These are phyloP conservation scores for Forsythia viridissima DNA, from an alignment of 257 asterid genomes.

Conservation along the genomic window DNA sequence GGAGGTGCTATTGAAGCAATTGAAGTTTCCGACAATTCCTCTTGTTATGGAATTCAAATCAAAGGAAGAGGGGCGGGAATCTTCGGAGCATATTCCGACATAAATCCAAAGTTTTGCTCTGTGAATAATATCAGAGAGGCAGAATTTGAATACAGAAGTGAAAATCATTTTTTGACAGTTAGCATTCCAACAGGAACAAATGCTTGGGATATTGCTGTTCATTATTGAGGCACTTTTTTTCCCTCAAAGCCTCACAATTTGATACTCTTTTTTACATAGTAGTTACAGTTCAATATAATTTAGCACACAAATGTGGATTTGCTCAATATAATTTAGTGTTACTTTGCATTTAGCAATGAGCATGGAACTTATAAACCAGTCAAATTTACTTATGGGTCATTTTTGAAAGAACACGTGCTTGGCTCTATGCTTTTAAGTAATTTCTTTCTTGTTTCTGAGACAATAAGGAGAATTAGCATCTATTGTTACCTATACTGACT, in stretches of 20 bases:
- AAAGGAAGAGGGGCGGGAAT: conserved; percentile 52
- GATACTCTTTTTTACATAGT: background rate
- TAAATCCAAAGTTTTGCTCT: conserved; percentile 42
- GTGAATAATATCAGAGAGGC: conserved; percentile 33
- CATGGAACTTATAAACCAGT: background rate
- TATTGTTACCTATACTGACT: background rate
- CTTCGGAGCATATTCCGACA: conserved; percentile 51
- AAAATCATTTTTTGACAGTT: conserved; percentile 40
- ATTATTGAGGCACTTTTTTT: conserved; percentile 31
- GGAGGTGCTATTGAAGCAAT: conserved; percentile 52
- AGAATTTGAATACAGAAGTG: conserved; percentile 30
- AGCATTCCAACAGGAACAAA: conserved; percentile 38
- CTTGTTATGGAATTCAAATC: conserved; percentile 24
- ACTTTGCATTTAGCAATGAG: background rate
- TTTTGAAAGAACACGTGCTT: background rate
- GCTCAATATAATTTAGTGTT: background rate
- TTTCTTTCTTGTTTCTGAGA: background rate
- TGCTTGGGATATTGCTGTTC: conserved; percentile 50
- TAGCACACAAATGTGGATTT: background rate
- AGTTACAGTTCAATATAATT: background rate
- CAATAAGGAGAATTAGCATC: background rate
- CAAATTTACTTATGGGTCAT: background rate
- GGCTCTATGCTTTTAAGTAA: background rate
- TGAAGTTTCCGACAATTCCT: conserved; percentile 29
- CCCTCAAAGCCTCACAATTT: background rate